Base-by-base conservation (phyloP, 1,139 yeast species). In the Pichia kudriavzevii region DNA sequence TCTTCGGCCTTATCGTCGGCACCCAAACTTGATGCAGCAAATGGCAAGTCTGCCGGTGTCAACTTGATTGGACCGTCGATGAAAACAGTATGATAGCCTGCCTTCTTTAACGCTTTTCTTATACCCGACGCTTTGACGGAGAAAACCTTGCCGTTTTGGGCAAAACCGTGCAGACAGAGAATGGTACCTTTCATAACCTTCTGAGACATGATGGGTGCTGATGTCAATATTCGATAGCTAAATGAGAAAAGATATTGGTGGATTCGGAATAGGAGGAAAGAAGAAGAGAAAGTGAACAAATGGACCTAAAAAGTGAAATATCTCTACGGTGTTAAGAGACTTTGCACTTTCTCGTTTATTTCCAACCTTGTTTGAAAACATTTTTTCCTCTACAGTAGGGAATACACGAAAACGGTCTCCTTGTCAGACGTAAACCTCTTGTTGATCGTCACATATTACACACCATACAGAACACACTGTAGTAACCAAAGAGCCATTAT, bases 51-150 rank as follows among this genome's bases (percentile, higher is more conserved):
- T 2, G 78, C 71, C 7, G 77, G 71, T 2, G 73, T 67, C 28
- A 87, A 60, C 22, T 63, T 59, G 6, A 74, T 60, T 2, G 96
- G 95, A 1, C 81, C 96, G 49, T 83, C 83, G 35, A 85, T 60
- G 55, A 81, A 88, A 10, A 79, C 73, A 20, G 88, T 69, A 50
- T 82, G 84, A 46, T 78, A 72, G 29, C 77, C 76, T 16, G 69
- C 64, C 49, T 80, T 77, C 50, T 77, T 72, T 44, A 87, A 61
- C 3, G 78, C 66, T 50, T 83, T 81, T 39, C 95, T 64, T 14
- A 88, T 63, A 3, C 84, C 94, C 1, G 91, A 73, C 1, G 94
- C 74, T 55, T 85, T 85, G 43, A 75, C 79, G 13, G 91, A 79
- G 52, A 87, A 79, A 10, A 78, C 64, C 28, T 74, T 67, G 6